Evolutionary conservation across 305 asterid species (phyloP).

Genomic region (Fraxinus baroniana): DNA sequence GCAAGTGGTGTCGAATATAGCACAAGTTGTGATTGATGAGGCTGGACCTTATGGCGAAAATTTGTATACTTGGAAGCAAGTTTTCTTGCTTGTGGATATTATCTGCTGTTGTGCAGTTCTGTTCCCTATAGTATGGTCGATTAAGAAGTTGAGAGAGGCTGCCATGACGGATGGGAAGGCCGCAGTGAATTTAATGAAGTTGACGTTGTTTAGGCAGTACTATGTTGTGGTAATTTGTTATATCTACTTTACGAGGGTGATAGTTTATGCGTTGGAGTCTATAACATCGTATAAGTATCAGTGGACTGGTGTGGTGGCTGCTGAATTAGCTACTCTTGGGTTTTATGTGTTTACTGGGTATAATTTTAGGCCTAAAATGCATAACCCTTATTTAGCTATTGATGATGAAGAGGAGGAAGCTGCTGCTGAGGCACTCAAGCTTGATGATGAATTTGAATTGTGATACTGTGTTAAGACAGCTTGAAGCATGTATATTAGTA

Average conservation of each 20-base stretch:
- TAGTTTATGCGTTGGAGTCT: constrained; percentile 45
- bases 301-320: constrained; percentile 49
- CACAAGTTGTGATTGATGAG: constrained; percentile 48
- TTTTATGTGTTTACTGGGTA: constrained; percentile 45
- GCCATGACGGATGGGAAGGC: constrained; percentile 50
- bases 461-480: constrained; percentile 23
- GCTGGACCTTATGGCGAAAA: constrained; percentile 39
- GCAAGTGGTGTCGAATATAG: constrained; percentile 45
- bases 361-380: constrained; percentile 79
- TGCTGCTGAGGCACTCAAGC: constrained; percentile 78
- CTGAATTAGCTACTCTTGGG: constrained; percentile 44
- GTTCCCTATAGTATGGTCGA: constrained; percentile 53
- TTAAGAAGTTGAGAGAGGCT: constrained; percentile 44
- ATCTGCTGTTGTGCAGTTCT: constrained; percentile 47
- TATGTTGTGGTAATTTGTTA: constrained; percentile 45
- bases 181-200: constrained; percentile 48
- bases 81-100: constrained; percentile 42
- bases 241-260: constrained; percentile 46
- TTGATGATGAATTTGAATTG: constrained; percentile 82
- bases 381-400: constrained; percentile 76
- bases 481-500: not conserved
- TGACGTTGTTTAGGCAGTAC: constrained; percentile 45
- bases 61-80: constrained; percentile 44
- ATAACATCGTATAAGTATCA: constrained; percentile 39
- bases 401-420: constrained; percentile 95